Evolutionary conservation across 306 rosid species (phyloP), one percentile per base, ranked within the genome.

Genomic region (Cucurbita argyrosperma): DNA sequence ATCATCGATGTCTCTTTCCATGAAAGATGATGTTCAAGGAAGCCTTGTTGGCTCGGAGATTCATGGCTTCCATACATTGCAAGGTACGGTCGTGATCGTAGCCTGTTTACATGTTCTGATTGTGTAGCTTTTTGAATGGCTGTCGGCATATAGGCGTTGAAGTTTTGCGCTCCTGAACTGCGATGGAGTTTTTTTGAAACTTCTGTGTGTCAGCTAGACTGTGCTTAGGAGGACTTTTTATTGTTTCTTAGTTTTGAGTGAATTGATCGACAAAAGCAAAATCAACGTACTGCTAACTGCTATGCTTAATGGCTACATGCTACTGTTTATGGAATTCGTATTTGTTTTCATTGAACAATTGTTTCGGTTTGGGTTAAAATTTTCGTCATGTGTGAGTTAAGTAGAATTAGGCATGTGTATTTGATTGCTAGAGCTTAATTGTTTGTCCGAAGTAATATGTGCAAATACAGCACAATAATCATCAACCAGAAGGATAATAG

Each of bases 41-140:
- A 83, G 21, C 74, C 86, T 95, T 10, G 77, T 75, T 26, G 96
- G 96, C 53, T 74, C 97, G 9, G 96, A 91, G 67, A 88, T 91
- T 65, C 99, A 91, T 88, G 99, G 99, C 74, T 95, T 95, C 80
- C 96, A 83, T 85, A 84, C 96, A 74, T 68, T 87, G 84, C 92
- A 87, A 82, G 97, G 99, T 87, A 55, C 79, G n/a, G 72, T 35
- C 60, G 37, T 53, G 16, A 10, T 39, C 7, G 4, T 8, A n/a
- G 62, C 3, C 26, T 49, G 49, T 8, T 39, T 55, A 11, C 6
- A 45, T 49, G 5, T 53, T 54, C 53, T 2, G 35, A 51, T 56
- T 57, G 69, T 21, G 42, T 38, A 12, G 71, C 18, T 0, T 60
- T 38, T 9, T 45, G 38, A 72, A 14, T 49, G 10, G 74, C 21